Evolutionary conservation across 495 filamentous ascomycete species (phyloP), one percentile per base, ranked within the genome.

Genomic region (Aspergillus haitiensis): DNA sequence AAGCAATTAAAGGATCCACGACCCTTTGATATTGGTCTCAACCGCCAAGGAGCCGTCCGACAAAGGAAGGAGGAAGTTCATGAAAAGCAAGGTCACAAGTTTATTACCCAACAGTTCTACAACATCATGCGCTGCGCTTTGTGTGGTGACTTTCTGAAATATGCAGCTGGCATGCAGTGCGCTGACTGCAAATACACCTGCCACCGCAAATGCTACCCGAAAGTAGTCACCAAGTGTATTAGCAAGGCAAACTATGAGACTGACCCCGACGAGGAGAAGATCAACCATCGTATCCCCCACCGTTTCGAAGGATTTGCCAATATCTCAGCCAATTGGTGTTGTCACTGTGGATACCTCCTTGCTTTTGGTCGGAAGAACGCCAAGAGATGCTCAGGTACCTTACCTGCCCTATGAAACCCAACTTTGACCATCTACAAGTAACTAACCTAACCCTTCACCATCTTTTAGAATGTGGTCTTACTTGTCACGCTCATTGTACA

Each of bases 51-150:
- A 72, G 94, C 94, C 54, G 92, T 99, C 66, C 89, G 94, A 42
- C 92, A 97, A 73, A 88, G 89, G 67, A 98, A 98, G 77, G 94
- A 99, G 74, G 92, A 97, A 64, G 86, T 98, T 11, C 90, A 96
- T 76, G 94, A 98, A 75, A 93, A 96, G 81, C 96, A 96, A 70
- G 94, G 94, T 34, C 94, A 99, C 86, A 97, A 97, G 77, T 99
- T 99, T 65, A 86, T 97, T 49, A 86, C 89, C 64, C 92, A 96
- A 74, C 93, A 96, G 72, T 99, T 98, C 77, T 99, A 98, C 86
- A 98, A 98, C 79, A 97, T 99, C 72, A 99, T 99, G 94, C 94
- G 95, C 64, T 99, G 94, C 77, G 95, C 94, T 35, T 85, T 98
- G 18, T 99, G 94, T 74, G 95, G 93, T 56, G 95, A 98, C 58